Evolutionary conservation across 129 eudicot genomes (phyloP).

Genomic region (Kitagawia praeruptora): DNA sequence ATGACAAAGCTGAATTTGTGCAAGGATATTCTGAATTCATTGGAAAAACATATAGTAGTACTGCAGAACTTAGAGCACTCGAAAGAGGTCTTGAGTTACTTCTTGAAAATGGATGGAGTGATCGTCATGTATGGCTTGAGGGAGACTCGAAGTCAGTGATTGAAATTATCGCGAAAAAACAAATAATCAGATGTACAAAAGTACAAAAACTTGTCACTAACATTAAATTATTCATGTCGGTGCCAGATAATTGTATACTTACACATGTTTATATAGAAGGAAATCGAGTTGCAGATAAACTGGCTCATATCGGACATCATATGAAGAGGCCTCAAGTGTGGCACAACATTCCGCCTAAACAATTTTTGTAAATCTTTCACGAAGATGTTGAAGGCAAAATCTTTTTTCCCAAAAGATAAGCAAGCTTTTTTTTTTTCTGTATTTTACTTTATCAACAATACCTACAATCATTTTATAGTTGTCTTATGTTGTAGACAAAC

Average conservation of each 20-base stretch:
- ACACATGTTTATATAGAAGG: conserved; percentile 79
- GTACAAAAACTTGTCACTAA: conserved; percentile 33
- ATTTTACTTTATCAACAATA: not conserved
- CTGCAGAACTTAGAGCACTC: conserved; percentile 72
- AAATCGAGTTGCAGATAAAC: conserved; percentile 69
- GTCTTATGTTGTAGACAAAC: too few species aligned
- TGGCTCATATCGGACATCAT: conserved; percentile 68
- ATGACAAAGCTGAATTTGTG: conserved; percentile 62
- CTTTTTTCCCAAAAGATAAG: conserved; percentile 44
- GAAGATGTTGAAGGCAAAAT: conserved; percentile 76
- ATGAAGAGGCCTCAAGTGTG: conserved; percentile 62
- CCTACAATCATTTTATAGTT: not conserved
- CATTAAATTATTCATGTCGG: conserved; percentile 46
- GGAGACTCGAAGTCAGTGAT: conserved; percentile 75
- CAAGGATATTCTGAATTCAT: conserved; percentile 82
- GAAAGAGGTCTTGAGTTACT: conserved; percentile 71
- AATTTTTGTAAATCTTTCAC: conserved; percentile 43
- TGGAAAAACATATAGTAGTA: conserved; percentile 40
- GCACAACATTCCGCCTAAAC: conserved; percentile 44
- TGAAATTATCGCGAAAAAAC: conserved; percentile 36
- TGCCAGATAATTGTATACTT: conserved; percentile 35
- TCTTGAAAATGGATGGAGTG: conserved; percentile 63
- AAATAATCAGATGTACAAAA: conserved; percentile 32
- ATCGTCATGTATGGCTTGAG: conserved; percentile 54
- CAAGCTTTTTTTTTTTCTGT: not conserved